These are phyloP conservation scores for Oryza punctata DNA, from an alignment of 176 grass and related monocot genomes.

Conservation along the genomic window DNA sequence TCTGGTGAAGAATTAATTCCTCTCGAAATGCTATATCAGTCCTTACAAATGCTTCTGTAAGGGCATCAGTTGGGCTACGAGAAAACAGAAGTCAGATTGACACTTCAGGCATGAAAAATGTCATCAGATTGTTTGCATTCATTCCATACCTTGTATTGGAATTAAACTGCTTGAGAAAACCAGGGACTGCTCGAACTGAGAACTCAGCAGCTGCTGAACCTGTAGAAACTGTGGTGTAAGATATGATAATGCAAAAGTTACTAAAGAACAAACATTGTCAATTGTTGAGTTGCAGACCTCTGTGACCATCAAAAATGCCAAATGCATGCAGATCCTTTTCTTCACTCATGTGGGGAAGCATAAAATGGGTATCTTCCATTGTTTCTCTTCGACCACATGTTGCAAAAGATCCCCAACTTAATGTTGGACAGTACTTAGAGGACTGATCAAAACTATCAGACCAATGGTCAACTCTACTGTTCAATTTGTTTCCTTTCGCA, in stretches of 20 bases:
- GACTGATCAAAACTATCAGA: constrained; percentile 47
- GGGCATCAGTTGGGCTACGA: constrained; percentile 71
- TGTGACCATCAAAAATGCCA: constrained; percentile 96
- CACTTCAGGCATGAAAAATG: constrained; percentile 9
- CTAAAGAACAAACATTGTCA: constrained; percentile 16
- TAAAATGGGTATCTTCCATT: constrained; percentile 98
- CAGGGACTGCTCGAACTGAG: constrained; percentile 84
- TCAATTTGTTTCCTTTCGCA: constrained; percentile 39
- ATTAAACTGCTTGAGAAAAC: constrained; percentile 66
- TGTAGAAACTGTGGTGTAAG: constrained; percentile 51
- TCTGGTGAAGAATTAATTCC: constrained; percentile 64
- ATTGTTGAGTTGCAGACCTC: constrained; percentile 58
- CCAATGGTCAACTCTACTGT: constrained; percentile 36
- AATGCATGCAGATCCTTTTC: constrained; percentile 74
- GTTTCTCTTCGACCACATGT: constrained; percentile 85
- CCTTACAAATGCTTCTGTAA: constrained; percentile 73
- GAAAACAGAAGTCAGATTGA: constrained; percentile 39
- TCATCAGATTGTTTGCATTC: constrained; percentile 31
- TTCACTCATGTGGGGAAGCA: constrained; percentile 70
- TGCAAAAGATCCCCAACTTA: constrained; percentile 95
- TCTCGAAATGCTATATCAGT: constrained; percentile 83
- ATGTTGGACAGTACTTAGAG: constrained; percentile 59
- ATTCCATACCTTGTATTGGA: constrained; percentile 56
- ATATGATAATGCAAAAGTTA: constrained; percentile 32
- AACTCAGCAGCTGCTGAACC: constrained; percentile 96